phyloP scores from a whole-genome alignment of 1,139 yeast genomes.

The Candida albicans region DNA sequence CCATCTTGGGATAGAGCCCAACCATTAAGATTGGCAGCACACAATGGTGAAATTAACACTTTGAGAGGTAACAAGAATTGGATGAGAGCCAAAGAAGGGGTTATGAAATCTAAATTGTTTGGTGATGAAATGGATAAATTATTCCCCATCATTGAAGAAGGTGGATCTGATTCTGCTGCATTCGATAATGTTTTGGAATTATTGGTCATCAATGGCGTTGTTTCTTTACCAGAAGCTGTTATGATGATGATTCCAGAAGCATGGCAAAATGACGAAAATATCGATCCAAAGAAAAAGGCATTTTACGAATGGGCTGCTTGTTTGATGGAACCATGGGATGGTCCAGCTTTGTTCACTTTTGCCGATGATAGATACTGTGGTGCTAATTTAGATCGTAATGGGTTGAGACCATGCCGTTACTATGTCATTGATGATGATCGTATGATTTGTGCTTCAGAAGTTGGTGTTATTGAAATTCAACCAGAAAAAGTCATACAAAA shows the following conservation, averaged over 20 bases:
- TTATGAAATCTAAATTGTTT: conserved; percentile 82
- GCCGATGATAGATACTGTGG: conserved; percentile 98
- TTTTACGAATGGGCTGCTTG: conserved; percentile 99
- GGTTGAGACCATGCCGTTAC: conserved; percentile 97
- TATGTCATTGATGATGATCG: conserved; percentile 93
- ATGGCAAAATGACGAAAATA: conserved; percentile 84
- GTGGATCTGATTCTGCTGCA: conserved; percentile 99
- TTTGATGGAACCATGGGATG: conserved; percentile 99
- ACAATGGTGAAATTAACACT: conserved; percentile 97
- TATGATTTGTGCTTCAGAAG: conserved; percentile 97
- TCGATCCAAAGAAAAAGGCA: conserved; percentile 90
- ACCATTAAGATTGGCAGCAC: conserved; percentile 96
- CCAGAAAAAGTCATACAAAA: conserved; percentile 81
- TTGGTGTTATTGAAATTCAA: conserved; percentile 90
- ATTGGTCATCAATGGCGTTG: conserved; percentile 85
- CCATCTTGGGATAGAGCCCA: conserved; percentile 99
- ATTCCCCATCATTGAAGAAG: conserved; percentile 95
- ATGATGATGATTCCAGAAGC: conserved; percentile 98
- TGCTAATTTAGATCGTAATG: conserved; percentile 96
- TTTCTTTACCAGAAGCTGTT: conserved; percentile 93
- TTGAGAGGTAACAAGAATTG: conserved; percentile 97
- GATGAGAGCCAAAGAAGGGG: conserved; percentile 99
- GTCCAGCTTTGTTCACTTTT: conserved; percentile 95
- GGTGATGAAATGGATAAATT: conserved; percentile 90
- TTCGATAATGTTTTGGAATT: conserved; percentile 93